A percentile compares a stretch with the other conserved stretches of the same genome.
Evolutionary conservation across 2,329 filamentous ascomycete species (phyloP).

Genomic region (Emmonsia crescens): DNA sequence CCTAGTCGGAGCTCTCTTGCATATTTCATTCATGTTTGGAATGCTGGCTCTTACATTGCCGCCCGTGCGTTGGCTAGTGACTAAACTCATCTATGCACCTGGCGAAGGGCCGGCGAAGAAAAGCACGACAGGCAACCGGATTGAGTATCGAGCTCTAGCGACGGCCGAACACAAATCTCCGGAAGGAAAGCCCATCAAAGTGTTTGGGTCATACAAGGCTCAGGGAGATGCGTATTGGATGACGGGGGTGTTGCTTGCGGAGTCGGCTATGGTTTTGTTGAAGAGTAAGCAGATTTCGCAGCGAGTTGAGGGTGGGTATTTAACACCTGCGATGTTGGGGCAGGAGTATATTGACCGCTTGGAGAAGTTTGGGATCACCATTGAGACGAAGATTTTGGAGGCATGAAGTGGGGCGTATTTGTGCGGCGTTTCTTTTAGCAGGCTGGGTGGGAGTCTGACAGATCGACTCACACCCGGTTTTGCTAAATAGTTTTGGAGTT

Average conservation of each 20-base stretch:
- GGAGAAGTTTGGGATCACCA: constrained; percentile 32
- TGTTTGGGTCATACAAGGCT: constrained; percentile 33
- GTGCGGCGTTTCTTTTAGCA: neutral
- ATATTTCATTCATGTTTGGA: constrained; percentile 38
- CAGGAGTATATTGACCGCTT: constrained; percentile 37
- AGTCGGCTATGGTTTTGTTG: constrained; percentile 37
- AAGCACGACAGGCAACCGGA: constrained; percentile 26
- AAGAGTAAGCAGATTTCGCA: constrained; percentile 30
- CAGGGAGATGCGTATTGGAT: constrained; percentile 34
- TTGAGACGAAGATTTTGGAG: constrained; percentile 31
- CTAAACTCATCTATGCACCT: constrained; percentile 39
- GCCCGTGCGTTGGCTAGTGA: constrained; percentile 43
- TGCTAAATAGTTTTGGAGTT: neutral
- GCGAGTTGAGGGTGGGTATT: constrained; percentile 35
- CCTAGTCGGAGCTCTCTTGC: constrained; percentile 39
- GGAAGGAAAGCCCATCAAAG: constrained; percentile 23
- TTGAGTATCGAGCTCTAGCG: constrained; percentile 37
- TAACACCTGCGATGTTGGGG: constrained; percentile 40
- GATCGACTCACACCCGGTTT: neutral
- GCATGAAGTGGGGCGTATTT: constrained; percentile 11
- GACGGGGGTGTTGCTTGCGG: constrained; percentile 34
- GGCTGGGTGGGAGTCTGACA: neutral
- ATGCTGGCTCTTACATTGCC: constrained; percentile 40
- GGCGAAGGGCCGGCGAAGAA: constrained; percentile 41
- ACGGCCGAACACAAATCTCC: constrained; percentile 28